Evolutionary conservation across 202 grass and related monocot genomes (phyloP), one percentile per base, ranked within the genome.

Genomic region (Carex arenaria): DNA sequence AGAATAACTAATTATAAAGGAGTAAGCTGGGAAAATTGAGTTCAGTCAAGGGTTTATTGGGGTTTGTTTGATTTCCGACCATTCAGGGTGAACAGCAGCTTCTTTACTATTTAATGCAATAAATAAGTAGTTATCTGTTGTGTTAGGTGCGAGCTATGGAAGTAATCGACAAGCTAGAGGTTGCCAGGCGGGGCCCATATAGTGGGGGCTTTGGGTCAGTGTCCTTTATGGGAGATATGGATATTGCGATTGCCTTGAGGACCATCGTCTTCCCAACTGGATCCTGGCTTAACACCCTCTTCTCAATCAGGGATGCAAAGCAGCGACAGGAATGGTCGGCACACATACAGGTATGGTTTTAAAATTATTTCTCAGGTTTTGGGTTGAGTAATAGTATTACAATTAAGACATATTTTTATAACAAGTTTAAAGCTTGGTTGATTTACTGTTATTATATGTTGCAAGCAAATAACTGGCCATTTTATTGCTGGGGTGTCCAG

Each of bases 111-210:
- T 43, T 10, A 42, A 20, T 70, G n/a, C 91, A 68, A 85, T 93
- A 91, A 89, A 92, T 28, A 74, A 74, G 5, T 74, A n/a, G n/a
- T 26, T 15, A 0, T 88, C 90, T 9, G 86, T 89, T 0, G 86
- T 67, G 69, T 14, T 78, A 98, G 95, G 95, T 98, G 38, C 94
- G 89, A 92, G 95, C 95, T n/a, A 98, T 98, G 95, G 95, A 98
- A 77, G 34, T 98, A 83, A 98, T 98, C 12, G 95, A 98, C 63
- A 4, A 93, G 61, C 79, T 98, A 83, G 95, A 98, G 83, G 92
- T 91, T 62, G 89, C 87, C 43, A 94, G 92, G 55, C 74, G 95
- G 52, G 95, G 95, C 52, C 95, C 95, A 63, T 98, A 98, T 20
- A 95, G 95, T 45, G 95, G 95, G 72, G 95, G 95, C 62, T 85